Evolutionary conservation across 345 rosid species (phyloP), one percentile per base, ranked within the genome.

Genomic region (Pugionium dolabratum): DNA sequence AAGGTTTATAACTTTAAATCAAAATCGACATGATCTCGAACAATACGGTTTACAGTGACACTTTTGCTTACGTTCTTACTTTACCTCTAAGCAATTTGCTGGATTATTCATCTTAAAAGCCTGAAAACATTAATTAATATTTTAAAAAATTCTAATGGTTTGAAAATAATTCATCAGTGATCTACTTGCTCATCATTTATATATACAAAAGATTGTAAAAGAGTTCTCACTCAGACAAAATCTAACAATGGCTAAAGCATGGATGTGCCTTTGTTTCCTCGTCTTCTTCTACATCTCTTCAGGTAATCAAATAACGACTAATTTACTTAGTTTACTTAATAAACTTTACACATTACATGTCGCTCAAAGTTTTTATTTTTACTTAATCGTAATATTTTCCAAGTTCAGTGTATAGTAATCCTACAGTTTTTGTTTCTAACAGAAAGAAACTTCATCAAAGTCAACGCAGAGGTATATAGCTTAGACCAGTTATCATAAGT

Each of bases 391-490:
- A 60, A 60, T 43, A 32, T 9, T 2, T 25, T 30, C 10, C 27
- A 53, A 25, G 34, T 41, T 53, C n/a, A n/a, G 28, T 54, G 37
- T 25, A 18, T 18, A 44, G 10, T 7, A 57, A 9, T 46, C 46
- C 9, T 44, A 42, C 37, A 46, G 33, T 49, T 33, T 47, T 30
- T 47, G 46, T 33, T 54, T 53, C 55, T 7, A 43, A 49, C 67
- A 86, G 84, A 76, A 29, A 71, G 60, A 36, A 48, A 43, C 62
- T 66, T 75, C 55, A 54, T 25, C 60, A 72, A 49, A 62, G 83
- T 37, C 18, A 74, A 78, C 36, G 87, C 76, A 45, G 80, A 81
- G 85, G 90, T 82, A 40, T 40, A 28, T 10, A 6, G 40, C 11
- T 34, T 48, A 40, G 46, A 55, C 37, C 30, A 62, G 1, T 27